These are phyloP conservation scores for Lepidopterella palustris DNA, from an alignment of 495 filamentous ascomycete genomes.

Conservation along the genomic window DNA sequence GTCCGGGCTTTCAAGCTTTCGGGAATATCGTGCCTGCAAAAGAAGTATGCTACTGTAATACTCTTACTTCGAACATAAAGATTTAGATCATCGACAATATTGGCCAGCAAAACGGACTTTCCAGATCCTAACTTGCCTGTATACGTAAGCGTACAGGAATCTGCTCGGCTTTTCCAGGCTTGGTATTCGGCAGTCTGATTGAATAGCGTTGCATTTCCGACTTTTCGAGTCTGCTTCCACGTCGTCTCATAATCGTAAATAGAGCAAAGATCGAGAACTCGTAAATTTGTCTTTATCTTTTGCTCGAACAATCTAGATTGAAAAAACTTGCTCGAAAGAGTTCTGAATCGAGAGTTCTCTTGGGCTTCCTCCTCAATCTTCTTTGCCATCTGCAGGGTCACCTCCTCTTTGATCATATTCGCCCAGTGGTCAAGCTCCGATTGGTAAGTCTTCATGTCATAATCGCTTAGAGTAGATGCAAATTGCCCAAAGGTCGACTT, in stretches of 20 bases:
- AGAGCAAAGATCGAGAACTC: constrained; percentile 38
- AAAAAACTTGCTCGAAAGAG: constrained; percentile 25
- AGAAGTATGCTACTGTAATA: constrained; percentile 38
- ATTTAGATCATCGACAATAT: constrained; percentile 41
- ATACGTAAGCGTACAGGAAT: constrained; percentile 33
- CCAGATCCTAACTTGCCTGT: constrained; percentile 41
- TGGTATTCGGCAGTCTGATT: constrained; percentile 28
- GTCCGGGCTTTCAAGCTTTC: constrained; percentile 38
- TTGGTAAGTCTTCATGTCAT: constrained; percentile 32
- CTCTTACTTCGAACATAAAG: constrained; percentile 21
- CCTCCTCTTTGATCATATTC: constrained; percentile 37
- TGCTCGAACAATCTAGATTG: constrained; percentile 26
- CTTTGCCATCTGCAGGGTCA: constrained; percentile 31
- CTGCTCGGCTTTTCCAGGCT: constrained; percentile 34
- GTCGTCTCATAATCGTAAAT: constrained; percentile 39
- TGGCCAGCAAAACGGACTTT: constrained; percentile 41
- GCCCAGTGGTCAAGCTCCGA: constrained; percentile 37
- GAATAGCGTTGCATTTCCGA: constrained; percentile 36
- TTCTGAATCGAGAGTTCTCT: constrained; percentile 31
- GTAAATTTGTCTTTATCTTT: constrained; percentile 23
- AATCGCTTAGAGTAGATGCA: constrained; percentile 30
- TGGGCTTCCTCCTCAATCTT: no score
- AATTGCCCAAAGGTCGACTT: constrained; percentile 38
- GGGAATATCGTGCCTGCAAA: constrained; percentile 38
- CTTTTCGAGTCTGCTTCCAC: constrained; percentile 42